Conservation (phyloP, 2,329 filamentous ascomycete genomes). For the Paecilomyces niveus region DNA sequence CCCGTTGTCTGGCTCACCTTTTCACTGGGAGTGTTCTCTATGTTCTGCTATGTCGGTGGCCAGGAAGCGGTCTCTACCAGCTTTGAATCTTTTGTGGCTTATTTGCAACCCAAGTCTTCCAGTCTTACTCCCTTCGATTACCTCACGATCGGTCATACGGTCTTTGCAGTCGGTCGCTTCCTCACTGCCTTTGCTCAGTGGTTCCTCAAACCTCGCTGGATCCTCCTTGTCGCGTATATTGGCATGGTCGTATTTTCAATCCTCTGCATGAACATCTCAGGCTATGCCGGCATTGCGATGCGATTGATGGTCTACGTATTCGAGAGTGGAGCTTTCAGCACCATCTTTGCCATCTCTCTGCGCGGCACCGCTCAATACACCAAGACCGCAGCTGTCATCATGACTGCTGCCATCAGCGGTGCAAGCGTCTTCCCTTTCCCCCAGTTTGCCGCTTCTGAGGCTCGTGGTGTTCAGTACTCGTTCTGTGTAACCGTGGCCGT, state of each 20-base stretch:
- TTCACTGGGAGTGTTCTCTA: conserved; percentile 45
- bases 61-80: conserved; percentile 51
- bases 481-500: conserved; percentile 48
- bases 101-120: conserved; percentile 26
- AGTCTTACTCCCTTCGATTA: conserved; percentile 33
- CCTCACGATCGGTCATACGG: conserved; percentile 48
- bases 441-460: conserved; percentile 39
- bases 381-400: conserved; percentile 47
- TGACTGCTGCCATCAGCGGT: conserved; percentile 49
- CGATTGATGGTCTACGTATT: conserved; percentile 51
- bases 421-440: conserved; percentile 52
- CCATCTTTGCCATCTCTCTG: conserved; percentile 52
- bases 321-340: conserved; percentile 53
- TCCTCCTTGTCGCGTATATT: conserved; percentile 48
- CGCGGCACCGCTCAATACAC: conserved; percentile 53
- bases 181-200: conserved; percentile 46
- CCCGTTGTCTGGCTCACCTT: conserved; percentile 52
- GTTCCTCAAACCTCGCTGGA: conserved; percentile 51
- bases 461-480: conserved; percentile 38
- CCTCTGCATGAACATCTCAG: conserved; percentile 45
- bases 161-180: conserved; percentile 54
- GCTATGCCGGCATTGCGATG: conserved; percentile 39
- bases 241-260: conserved; percentile 47
- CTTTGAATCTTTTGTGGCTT: conserved; percentile 38
- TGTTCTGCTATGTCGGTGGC: conserved; percentile 55